Evolutionary conservation across 148 eudicot genomes (phyloP).

Genomic region (Rhododendron ovatum): DNA sequence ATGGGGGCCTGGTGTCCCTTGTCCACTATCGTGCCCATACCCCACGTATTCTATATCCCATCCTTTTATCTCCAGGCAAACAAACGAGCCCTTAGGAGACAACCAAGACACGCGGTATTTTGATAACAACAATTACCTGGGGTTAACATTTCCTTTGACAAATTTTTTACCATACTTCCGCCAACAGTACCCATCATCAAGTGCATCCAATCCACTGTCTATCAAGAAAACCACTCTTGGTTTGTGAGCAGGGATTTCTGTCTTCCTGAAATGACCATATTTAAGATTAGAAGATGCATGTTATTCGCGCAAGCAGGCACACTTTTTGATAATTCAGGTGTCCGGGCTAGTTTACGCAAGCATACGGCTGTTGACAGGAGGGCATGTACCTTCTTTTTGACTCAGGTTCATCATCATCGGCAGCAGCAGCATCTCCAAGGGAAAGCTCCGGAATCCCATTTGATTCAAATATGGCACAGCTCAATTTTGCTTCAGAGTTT

Average conservation of each 20-base stretch:
- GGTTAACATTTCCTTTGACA: constrained; percentile 87
- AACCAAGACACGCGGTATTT: too few relatives aligned
- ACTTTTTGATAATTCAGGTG: not conserved
- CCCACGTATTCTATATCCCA: not conserved
- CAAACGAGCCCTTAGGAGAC: too few relatives aligned
- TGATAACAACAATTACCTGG: constrained; percentile 40
- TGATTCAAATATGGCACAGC: not conserved
- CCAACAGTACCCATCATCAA: constrained; percentile 89
- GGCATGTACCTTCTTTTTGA: constrained; percentile 56
- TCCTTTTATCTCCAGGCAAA: too few relatives aligned
- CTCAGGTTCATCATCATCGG: constrained; percentile 44
- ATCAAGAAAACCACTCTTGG: constrained; percentile 64
- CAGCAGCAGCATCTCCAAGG: constrained; percentile 29
- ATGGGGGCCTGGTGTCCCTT: too few relatives aligned
- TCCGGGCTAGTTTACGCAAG: not conserved
- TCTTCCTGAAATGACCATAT: constrained; percentile 47
- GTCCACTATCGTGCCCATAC: too few relatives aligned
- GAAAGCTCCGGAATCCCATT: constrained; percentile 37
- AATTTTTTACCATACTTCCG: constrained; percentile 86
- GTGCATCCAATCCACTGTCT: constrained; percentile 70
- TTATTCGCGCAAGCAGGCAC: not conserved
- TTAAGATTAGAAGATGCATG: not conserved
- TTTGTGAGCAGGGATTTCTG: constrained; percentile 42
- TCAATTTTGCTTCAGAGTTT: constrained; percentile 9
- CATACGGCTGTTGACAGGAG: not conserved